phyloP scores from a whole-genome alignment of 2,329 filamentous ascomycete genomes.

The Aspergillus felis region DNA sequence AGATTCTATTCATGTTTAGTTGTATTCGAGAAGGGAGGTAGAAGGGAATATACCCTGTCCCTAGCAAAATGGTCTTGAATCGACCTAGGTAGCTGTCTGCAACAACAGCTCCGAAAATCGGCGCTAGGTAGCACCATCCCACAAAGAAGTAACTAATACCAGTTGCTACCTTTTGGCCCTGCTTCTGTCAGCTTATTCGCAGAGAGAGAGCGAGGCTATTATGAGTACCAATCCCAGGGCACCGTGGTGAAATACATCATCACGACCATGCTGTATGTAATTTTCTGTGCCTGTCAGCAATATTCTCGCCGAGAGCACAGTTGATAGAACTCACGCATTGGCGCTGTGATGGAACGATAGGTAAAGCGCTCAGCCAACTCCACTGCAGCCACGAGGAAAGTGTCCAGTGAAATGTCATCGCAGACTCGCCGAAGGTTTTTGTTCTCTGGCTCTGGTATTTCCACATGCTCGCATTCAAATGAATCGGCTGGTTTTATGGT shows the following conservation, averaged over 20 bases:
- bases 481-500: not conserved
- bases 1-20: not conserved
- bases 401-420: slow-evolving; percentile 4
- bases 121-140: not conserved
- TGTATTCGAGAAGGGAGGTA: not conserved
- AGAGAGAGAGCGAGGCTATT: not conserved
- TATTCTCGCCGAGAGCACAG: not conserved
- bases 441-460: not conserved
- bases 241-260: not conserved
- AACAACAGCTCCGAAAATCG: not conserved
- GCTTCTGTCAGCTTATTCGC: not conserved
- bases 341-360: slow-evolving; percentile 1
- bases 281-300: not conserved
- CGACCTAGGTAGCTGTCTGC: slow-evolving; percentile 2
- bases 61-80: slow-evolving; percentile 2
- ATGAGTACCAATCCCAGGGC: not conserved
- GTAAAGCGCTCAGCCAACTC: slow-evolving; percentile 4
- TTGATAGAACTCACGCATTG: not conserved
- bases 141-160: slow-evolving; percentile 1
- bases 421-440: not conserved
- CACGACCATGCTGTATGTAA: not conserved
- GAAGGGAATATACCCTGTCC: not conserved
- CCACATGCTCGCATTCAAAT: not conserved
- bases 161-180: not conserved
- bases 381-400: slow-evolving; percentile 1